Base-by-base conservation (phyloP, 2,329 filamentous ascomycete genomes). In the Arthroderma uncinatum region DNA sequence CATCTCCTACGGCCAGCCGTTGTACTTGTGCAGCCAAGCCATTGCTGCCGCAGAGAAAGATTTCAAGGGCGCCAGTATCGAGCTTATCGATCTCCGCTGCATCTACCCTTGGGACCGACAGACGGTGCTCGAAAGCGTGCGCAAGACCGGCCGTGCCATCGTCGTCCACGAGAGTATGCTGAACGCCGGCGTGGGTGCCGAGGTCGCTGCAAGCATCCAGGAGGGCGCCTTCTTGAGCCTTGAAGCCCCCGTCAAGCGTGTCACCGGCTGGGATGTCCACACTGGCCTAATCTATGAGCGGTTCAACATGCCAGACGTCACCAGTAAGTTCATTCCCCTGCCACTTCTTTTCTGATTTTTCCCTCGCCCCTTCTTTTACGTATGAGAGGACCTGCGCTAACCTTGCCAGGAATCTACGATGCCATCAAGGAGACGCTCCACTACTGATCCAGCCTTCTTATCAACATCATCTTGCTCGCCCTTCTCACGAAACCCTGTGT, bases 121-220 rank as follows among this genome's bases (percentile, higher is more conserved):
- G 67, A 87, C 86, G 0, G 81, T 96, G 1, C 77, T 95, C 59
- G 76, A 85, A 55, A 95, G 90, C 62, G 91, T 95, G 12, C 82
- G 81, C 64, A 95, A 93, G 76, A 95, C 91, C 0, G 90, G 91
- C 0, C 76, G 89, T 59, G 89, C 87, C 39, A 80, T 96, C 56
- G 85, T 96, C 1, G 91, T 96, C 5, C 91, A 96, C 68, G 91
- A 96, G 73, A 85, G 89, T 58, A 94, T 93, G 86, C 79, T 91
- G 62, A 95, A 95, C 65, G 87, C 87, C 5, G 91, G 91, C 12
- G 82, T 95, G 14, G 91, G 91, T 1, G 90, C 91, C 4, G 90
- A 95, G 68, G 85, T 96, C 0, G 89, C 91, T 1, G 89, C 90
- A 0, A 87, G 87, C 1, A 87, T 96, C 54, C 90, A 95, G 69